Evolutionary conservation across 108 stramenopile genomes (phyloP), one percentile per base, ranked within the genome.

Genomic region (Fragilaria radians): DNA sequence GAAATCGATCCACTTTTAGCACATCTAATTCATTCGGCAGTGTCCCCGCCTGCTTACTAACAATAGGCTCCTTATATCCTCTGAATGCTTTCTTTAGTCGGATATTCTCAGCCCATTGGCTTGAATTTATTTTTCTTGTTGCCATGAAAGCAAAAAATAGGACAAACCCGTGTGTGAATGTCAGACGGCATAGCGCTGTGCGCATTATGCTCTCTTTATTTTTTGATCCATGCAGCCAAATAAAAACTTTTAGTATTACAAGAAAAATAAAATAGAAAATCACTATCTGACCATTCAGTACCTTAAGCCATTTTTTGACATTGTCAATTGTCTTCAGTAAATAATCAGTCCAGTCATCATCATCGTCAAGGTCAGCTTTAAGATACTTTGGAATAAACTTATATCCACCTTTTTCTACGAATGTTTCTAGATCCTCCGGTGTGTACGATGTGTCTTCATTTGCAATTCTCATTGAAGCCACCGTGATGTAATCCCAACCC

Each of bases 81-180:
- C 53, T 48, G 51, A 26, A 70, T 21, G 61, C 3, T 47, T 76
- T 70, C 30, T 66, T 63, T 29, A 22, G 48, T 14, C 48, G 29
- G 36, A 77, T 77, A 51, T 68, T 61, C 48, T 65, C 67, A 0
- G 76, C 77, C 76, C 73, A 81, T 23, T 63, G 77, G 28, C 62
- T 51, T 25, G 61, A 48, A 17, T 65, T 54, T 23, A 81, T 57
- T 17, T 45, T 57, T 0, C 51, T 27, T 36, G 71, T 36, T 27
- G 59, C 63, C 21, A 63, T 25, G 50, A 27, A 48, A 4, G 53
- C 65, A 28, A 57, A 4, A 5, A 67, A 45, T 14, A 33, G 0
- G 7, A 74, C 30, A 22, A 63, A 5, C 14, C 46, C 51, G 33
- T 74, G 70, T 54, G 56, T 60, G 9, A 67, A 23, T 3, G 56